Base-by-base conservation (phyloP, 2,329 filamentous ascomycete species). In the Falciphora oryzae region DNA sequence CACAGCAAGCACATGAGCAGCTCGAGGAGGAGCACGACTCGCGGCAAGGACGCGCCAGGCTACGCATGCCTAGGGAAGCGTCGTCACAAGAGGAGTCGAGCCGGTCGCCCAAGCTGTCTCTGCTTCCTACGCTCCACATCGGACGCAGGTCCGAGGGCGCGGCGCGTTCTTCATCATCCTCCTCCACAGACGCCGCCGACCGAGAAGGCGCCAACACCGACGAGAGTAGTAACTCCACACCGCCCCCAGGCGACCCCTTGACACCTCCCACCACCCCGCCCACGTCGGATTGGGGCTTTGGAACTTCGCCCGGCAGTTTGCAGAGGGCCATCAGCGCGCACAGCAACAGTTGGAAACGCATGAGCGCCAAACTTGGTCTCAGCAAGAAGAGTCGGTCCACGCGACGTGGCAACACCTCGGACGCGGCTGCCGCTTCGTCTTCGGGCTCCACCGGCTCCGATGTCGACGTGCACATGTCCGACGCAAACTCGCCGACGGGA, bases 181-280 rank as follows among this genome's bases (percentile, higher is more conserved):
- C 80, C 0, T 78, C 79, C 11, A 78, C 80, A 0, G 44, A 57
- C 28, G 77, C 78, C 67, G 71, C 75, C 61, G 79, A 85, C 67
- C 75, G 81, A 61, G 80, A 84, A 35, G 44, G 44, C 44, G 79
- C 80, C 28, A 74, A 86, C 65, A 85, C 84, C 0, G 89, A 92
- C 69, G 89, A 91, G 72, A 89, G 84, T 66, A 84, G 83, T 65
- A 84, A 83, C 67, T 81, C 83, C n/a, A 81, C 86, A 63, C 79
- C 85, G 44, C 75, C 77, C 31, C 18, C 61, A 13, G 78, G 80
- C 66, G 88, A 89, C 71, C 89, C 83, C 3, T 88, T 92, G 80
- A 93, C 90, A 4, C 90, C 90, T 0, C 90, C 90, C 1, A 91
- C 85, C 2, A 91, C 88, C 3, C 89, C 90, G 44, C 89, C 89